A percentile compares a stretch with the other conserved stretches of the same genome.
Conservation (phyloP, 176 grass and related monocot genomes). For the Canna indica region DNA sequence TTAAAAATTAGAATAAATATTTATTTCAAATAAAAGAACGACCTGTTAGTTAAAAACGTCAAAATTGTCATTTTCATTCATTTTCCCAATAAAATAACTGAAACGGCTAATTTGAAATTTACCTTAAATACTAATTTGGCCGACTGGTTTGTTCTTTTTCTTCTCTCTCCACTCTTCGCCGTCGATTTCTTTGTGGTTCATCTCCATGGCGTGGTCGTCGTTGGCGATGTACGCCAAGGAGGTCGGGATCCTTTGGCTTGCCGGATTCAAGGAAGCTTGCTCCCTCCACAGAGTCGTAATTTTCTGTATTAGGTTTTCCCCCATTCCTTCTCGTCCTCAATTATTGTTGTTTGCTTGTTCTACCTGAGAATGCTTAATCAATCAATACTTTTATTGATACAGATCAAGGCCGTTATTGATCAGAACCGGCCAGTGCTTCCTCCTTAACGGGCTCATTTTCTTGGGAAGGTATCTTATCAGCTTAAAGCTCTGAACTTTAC, state of each 20-base stretch:
- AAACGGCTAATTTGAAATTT: neutral
- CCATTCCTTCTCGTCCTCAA: neutral
- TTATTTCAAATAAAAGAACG: no score
- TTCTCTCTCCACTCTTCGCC: neutral
- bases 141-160: neutral
- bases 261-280: constrained; percentile 76
- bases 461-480: constrained; percentile 55
- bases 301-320: constrained; percentile 61
- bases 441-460: constrained; percentile 86
- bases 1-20: no score
- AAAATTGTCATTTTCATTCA: no score
- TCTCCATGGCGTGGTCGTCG: constrained; percentile 34
- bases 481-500: neutral
- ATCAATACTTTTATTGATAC: neutral
- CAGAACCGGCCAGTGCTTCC: constrained; percentile 84
- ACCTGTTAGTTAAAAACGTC: no score
- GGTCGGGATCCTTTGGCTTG: constrained; percentile 55
- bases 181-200: neutral
- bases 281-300: constrained; percentile 52
- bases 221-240: constrained; percentile 53
- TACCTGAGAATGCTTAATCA: neutral
- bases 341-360: neutral
- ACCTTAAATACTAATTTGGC: neutral
- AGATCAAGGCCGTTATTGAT: constrained; percentile 56
- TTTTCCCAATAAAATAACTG: no score